Percentiles rank a stretch among this genome's conserved stretches.
Conservation (phyloP, 345 rosid genomes). For the Noccaea bulbosa region DNA sequence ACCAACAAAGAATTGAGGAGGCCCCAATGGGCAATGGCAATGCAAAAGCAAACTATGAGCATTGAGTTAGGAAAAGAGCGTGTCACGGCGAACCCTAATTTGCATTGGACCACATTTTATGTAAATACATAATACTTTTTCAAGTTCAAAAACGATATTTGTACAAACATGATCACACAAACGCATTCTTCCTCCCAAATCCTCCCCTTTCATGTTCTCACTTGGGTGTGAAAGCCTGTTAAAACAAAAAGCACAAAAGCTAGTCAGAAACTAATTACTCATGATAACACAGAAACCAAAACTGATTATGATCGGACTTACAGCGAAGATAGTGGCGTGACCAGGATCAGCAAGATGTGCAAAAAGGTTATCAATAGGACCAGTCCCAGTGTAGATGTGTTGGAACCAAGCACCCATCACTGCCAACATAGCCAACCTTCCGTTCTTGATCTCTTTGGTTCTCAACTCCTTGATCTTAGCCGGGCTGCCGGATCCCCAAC, state of each 20-base stretch:
- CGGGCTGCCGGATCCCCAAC: slow-evolving; percentile 87
- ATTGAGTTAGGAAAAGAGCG: slow-evolving; percentile 24
- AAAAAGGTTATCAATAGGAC: slow-evolving; percentile 95
- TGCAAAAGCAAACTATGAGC: slow-evolving; percentile 16
- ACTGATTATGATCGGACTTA: slow-evolving; percentile 41
- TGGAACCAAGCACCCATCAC: slow-evolving; percentile 99
- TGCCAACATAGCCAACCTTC: slow-evolving; percentile 96
- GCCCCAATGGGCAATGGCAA: background rate
- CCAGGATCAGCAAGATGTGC: slow-evolving; percentile 99
- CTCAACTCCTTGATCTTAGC: slow-evolving; percentile 88
- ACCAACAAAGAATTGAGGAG: background rate
- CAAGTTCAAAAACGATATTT: slow-evolving; percentile 41
- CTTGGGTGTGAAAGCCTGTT: slow-evolving; percentile 89
- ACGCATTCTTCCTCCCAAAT: slow-evolving; percentile 18
- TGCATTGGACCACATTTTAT: slow-evolving; percentile 41
- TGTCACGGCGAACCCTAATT: slow-evolving; percentile 34
- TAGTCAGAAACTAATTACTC: background rate
- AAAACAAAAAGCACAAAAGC: background rate
- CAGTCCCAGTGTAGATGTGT: slow-evolving; percentile 95
- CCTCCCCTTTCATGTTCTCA: slow-evolving; percentile 34
- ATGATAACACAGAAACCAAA: background rate
- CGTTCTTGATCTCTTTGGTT: slow-evolving; percentile 96
- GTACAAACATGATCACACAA: slow-evolving; percentile 48
- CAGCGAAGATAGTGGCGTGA: slow-evolving; percentile 90
- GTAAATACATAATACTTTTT: slow-evolving; percentile 34